Base-by-base conservation (phyloP, 106 monocot genomes). In the Acanthochlamys bracteata region DNA sequence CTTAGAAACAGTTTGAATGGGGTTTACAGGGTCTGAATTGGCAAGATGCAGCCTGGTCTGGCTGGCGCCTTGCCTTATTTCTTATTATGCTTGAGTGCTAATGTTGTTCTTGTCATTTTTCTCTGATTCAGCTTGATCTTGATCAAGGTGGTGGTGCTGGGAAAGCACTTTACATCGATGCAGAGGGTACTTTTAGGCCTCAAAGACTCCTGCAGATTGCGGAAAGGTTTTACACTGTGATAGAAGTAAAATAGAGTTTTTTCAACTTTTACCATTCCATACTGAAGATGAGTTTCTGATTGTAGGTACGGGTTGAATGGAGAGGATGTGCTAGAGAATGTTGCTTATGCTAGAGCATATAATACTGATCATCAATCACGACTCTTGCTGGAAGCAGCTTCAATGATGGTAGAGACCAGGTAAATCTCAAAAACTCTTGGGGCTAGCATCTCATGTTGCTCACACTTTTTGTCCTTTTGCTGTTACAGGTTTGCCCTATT, bases 61-160 rank as follows among this genome's bases (percentile, higher is more conserved):
- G 33, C 33, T 33, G 6, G 33, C 33, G 33, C 33, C 6, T 33
- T 33, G 33, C 33, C 33, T 33, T 33, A 1, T 33, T 33, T 33
- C 33, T 33, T 33, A 33, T 33, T 33, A 6, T 33, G 4, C 33
- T 33, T 33, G 6, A n/a, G n/a, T n/a, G n/a, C n/a, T n/a, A n/a
- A n/a, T n/a, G 33, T 33, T 33, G 33, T 33, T 6, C 33, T 3
- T 33, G 6, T 33, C 33, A 33, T 6, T 33, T 6, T 33, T 33
- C 4, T 33, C 1, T 33, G 33, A 33, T 33, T 33, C 33, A 98
- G 98, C 98, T 92, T 20, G 91, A 88, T 64, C 70, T 98, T 39
- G 98, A 98, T 71, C 91, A 98, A 98, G 91, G 98, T 61, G 98
- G 91, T 52, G 92, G 91, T 70, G 91, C 91, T 71, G 98, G 98